Evolutionary conservation across 129 eudicot species (phyloP), one percentile per base, ranked within the genome.

Genomic region (Helichrysum umbraculigerum): DNA sequence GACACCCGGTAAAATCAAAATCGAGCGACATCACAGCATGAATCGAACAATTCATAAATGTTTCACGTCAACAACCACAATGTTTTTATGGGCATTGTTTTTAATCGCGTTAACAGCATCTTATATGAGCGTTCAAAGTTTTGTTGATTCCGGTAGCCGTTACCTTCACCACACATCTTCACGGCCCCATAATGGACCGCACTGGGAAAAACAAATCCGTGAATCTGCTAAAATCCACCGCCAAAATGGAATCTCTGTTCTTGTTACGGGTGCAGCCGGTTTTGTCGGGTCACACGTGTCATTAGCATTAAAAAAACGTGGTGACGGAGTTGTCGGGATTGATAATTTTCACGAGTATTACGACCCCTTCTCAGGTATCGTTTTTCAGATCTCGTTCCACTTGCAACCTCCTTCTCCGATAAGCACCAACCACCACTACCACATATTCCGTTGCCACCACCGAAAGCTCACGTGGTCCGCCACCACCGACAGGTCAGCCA

Each of bases 41-140:
- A 85, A 87, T 56, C 84, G 97, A 0, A 73, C 87, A 9, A 19
- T 91, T 57, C 87, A 85, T 75, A 86, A 96, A 1, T 91, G 97
- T 57, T 91, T 88, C 79, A 74, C 92, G 19, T 88, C 97, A 25
- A 89, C 97, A 5, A 73, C 79, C 63, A 89, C 90, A 11, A 61
- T 85, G 82, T 89, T 89, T 83, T 52, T 91, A 6, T 91, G 97
- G 97, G 96, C 96, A 2, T 78, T 91, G 1, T 85, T 91, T 80
- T 56, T 91, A 42, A 78, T 89, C n/a, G 92, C 92, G 16, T 56
- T 89, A 0, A 91, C 88, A 28, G 90, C 88, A 8, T 85, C 96
- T 5, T 91, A 85, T 62, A 9, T 89, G 50, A 83, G 87, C 78
- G 83, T 91, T 67, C 86, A 85, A 35, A 79, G 84, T 30, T 91